Percentiles rank a stretch among this genome's conserved stretches.
Conservation (phyloP, 202 grass and related monocot species). For the Schoenoplectus triqueter region DNA sequence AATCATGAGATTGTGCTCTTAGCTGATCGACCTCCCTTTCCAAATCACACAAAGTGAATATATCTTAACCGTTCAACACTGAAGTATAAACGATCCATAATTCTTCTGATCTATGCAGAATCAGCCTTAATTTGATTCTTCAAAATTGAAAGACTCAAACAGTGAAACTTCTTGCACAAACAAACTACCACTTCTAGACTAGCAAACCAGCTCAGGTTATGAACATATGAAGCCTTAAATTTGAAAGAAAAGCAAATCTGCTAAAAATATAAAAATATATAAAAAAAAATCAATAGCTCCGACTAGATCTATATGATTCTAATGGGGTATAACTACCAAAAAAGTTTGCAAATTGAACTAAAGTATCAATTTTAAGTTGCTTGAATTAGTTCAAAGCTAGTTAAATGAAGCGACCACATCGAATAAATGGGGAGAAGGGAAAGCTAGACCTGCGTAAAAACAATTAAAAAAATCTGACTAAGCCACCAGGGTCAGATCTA, state of each 20-base stretch:
- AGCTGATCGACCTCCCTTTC: no score
- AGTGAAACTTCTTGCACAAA: background rate
- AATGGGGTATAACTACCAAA: background rate
- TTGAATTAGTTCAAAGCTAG: background rate
- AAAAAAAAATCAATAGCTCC: background rate
- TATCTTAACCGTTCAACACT: no score
- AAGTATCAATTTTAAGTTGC: background rate
- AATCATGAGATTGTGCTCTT: no score
- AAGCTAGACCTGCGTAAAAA: background rate
- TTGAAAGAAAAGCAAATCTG: background rate
- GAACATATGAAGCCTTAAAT: background rate
- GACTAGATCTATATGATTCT: conserved; percentile 1
- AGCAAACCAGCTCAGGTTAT: background rate
- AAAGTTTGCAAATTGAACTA: no score
- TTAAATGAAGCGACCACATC: background rate
- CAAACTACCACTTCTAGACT: background rate
- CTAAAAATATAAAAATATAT: background rate
- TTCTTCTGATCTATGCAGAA: no score
- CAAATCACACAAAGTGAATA: no score
- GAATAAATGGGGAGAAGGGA: background rate
- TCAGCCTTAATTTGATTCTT: background rate
- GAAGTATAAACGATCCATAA: no score
- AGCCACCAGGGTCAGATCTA: background rate
- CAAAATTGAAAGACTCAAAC: background rate
- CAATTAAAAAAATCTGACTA: no score